Evolutionary conservation across 1,284 basidiomycete genomes (phyloP).

Genomic region (Papiliotrema nemorosa): DNA sequence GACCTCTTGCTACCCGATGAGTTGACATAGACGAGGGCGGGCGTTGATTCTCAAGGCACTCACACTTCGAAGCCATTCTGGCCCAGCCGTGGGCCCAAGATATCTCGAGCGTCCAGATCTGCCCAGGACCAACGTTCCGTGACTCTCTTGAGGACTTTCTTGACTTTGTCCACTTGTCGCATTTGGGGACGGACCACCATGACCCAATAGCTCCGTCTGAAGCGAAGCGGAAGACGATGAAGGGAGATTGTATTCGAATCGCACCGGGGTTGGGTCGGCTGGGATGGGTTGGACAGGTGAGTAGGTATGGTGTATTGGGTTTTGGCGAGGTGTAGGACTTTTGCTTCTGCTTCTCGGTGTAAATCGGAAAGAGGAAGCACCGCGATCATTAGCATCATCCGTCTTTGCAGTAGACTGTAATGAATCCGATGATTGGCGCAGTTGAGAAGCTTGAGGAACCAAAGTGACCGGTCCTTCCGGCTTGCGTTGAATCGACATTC

Average conservation of each 20-base stretch:
- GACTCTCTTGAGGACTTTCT: background rate
- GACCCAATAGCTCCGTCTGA: too few species aligned
- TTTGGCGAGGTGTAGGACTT: too few species aligned
- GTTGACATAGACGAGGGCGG: background rate
- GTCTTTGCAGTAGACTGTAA: too few species aligned
- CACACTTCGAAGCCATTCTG: slow-evolving; percentile 10
- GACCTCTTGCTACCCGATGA: background rate
- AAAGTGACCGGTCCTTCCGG: background rate
- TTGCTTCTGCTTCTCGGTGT: too few species aligned
- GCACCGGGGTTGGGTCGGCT: background rate
- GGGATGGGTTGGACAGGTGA: slow-evolving; percentile 13
- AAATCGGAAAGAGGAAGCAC: too few species aligned
- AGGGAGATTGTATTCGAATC: background rate
- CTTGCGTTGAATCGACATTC: background rate
- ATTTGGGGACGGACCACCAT: too few species aligned
- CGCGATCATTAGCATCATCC: too few species aligned
- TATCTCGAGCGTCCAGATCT: slow-evolving; percentile 8
- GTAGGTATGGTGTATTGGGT: background rate
- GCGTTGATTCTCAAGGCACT: too few species aligned
- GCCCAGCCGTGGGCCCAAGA: slow-evolving; percentile 5
- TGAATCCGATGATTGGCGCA: background rate
- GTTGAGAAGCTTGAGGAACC: background rate
- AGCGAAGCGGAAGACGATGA: too few species aligned
- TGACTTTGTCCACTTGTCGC: too few species aligned
- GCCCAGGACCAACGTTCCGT: slow-evolving; percentile 3